These are phyloP conservation scores for Galium porrigens DNA, from an alignment of 305 asterid species.

Conservation along the genomic window DNA sequence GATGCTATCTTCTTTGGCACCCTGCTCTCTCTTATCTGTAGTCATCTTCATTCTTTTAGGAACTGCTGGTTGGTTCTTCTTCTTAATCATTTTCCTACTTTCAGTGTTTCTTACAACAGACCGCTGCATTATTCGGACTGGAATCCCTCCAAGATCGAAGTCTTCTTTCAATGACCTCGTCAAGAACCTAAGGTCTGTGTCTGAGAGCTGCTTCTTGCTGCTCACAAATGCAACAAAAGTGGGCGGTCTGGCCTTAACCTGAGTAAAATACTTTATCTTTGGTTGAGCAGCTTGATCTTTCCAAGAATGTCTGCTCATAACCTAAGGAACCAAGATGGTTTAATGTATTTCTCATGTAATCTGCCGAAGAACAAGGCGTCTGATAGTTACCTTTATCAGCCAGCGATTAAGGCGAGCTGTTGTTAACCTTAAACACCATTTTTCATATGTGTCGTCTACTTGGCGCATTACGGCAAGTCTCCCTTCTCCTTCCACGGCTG, in stretches of 20 bases:
- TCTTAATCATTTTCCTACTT: constrained; percentile 21
- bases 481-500: constrained; percentile 82
- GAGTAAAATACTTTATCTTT: constrained; percentile 83
- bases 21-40: constrained; percentile 47
- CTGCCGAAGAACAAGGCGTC: neutral
- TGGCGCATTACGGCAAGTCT: constrained; percentile 54
- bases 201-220: constrained; percentile 48
- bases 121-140: constrained; percentile 71
- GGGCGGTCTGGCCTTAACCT: constrained; percentile 90
- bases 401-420: constrained; percentile 90
- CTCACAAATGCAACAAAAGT: constrained; percentile 83
- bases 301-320: constrained; percentile 96
- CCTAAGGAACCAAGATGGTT: constrained; percentile 26
- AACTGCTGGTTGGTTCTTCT: constrained; percentile 27
- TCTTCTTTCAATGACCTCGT: constrained; percentile 73
- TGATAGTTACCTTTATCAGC: constrained; percentile 51
- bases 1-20: constrained; percentile 20
- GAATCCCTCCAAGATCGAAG: constrained; percentile 87
- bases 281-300: constrained; percentile 82
- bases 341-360: neutral
- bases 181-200: constrained; percentile 67
- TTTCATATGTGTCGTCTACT: constrained; percentile 62
- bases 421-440: constrained; percentile 73
- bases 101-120: constrained; percentile 25
- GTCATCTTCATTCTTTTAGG: constrained; percentile 25